These are phyloP conservation scores for Grosmannia clavigera DNA, from an alignment of 2,329 filamentous ascomycete species.

Conservation along the genomic window DNA sequence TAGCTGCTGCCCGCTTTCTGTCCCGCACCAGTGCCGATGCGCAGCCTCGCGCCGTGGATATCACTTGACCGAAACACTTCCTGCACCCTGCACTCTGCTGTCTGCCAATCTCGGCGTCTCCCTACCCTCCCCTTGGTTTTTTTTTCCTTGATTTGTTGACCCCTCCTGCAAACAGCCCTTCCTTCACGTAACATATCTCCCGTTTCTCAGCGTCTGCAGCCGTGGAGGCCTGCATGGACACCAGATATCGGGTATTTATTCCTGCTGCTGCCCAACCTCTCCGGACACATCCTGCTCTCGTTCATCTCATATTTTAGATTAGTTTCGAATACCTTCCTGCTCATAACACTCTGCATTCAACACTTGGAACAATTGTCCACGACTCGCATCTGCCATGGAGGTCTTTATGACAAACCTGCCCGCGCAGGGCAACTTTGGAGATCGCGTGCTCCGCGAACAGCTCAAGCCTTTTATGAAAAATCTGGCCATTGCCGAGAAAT, in stretches of 20 bases:
- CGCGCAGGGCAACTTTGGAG: constrained; percentile 19
- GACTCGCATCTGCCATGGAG: constrained; percentile 25
- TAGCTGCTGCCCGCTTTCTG: neutral
- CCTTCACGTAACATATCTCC: neutral
- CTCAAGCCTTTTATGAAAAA: constrained; percentile 26
- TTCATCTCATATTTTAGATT: neutral
- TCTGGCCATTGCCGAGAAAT: constrained; percentile 23
- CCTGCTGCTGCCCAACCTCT: neutral
- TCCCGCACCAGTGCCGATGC: neutral
- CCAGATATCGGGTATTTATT: neutral
- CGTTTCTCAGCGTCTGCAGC: neutral
- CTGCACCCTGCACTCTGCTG: neutral
- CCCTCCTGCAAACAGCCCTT: neutral
- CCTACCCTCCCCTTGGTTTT: neutral
- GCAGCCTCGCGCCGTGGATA: neutral
- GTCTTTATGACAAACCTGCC: constrained; percentile 32
- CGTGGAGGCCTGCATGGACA: neutral
- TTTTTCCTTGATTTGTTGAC: neutral
- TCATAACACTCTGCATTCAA: neutral
- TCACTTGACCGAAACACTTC: neutral
- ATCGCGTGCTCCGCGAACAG: constrained; percentile 23
- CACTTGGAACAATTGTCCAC: too few relatives aligned
- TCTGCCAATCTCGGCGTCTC: neutral
- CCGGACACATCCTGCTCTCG: neutral
- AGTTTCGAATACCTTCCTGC: neutral